Conservation (phyloP, 305 asterid genomes). For the Fraxinus paxiana region DNA sequence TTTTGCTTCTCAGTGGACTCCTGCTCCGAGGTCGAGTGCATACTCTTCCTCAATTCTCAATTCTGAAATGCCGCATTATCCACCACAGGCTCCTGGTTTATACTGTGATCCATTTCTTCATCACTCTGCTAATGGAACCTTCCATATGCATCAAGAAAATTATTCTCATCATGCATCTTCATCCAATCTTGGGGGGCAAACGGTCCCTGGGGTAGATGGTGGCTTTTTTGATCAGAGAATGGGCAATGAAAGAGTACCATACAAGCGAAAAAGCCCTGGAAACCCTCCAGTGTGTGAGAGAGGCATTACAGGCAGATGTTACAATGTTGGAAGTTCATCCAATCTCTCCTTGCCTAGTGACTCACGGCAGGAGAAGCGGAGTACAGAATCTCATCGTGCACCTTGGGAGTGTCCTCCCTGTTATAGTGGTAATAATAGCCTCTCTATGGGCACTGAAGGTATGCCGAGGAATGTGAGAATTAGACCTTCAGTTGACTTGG, state of each 20-base stretch:
- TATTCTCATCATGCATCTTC: conserved; percentile 42
- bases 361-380: conserved; percentile 58
- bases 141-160: conserved; percentile 38
- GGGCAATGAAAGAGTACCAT: conserved; percentile 47
- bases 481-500: conserved; percentile 46
- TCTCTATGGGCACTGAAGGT: conserved; percentile 51
- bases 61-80: conserved; percentile 31
- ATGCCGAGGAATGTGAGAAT: conserved; percentile 61
- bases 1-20: conserved; percentile 33
- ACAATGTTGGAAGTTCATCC: conserved; percentile 67
- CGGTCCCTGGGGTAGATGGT: conserved; percentile 42
- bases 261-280: conserved; percentile 65
- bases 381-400: conserved; percentile 43
- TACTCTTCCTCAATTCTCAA: conserved; percentile 22
- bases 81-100: conserved; percentile 41
- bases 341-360: conserved; percentile 44
- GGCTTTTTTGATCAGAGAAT: conserved; percentile 44
- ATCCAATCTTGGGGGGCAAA: conserved; percentile 40
- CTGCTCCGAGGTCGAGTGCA: conserved; percentile 28
- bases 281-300: conserved; percentile 43
- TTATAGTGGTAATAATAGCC: conserved; percentile 42
- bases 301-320: conserved; percentile 42
- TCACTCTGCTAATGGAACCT: conserved; percentile 38
- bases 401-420: conserved; percentile 48
- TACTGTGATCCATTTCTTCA: conserved; percentile 44